Evolutionary conservation across 1,284 basidiomycete species (phyloP).

Genomic region (Meripilus lineatus): DNA sequence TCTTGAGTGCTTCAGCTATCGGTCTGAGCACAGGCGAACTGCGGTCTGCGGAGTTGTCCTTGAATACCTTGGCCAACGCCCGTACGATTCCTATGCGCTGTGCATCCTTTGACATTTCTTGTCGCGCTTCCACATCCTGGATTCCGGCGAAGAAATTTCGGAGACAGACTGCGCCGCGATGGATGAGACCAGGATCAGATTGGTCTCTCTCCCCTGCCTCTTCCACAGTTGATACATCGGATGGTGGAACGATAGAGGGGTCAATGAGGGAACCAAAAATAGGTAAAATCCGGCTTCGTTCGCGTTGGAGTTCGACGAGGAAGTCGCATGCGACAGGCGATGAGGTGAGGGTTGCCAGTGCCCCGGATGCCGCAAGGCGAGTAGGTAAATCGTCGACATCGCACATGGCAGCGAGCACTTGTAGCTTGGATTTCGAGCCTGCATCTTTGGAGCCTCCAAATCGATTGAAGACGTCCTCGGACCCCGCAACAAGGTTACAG

Average conservation of each 20-base stretch:
- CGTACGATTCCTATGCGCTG: conserved; percentile 43
- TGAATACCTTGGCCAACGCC: conserved; percentile 46
- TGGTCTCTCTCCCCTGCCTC: conserved; percentile 24
- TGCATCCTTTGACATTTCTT: conserved; percentile 43
- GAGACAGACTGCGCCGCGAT: conserved; percentile 71
- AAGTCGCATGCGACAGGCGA: conserved; percentile 55
- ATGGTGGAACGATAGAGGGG: conserved; percentile 34
- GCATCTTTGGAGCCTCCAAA: conserved; percentile 47
- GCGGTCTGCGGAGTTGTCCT: conserved; percentile 26
- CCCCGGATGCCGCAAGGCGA: conserved; percentile 80
- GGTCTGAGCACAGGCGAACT: conserved; percentile 34
- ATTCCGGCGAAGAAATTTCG: conserved; percentile 53
- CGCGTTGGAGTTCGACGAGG: conserved; percentile 59
- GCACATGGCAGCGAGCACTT: conserved; percentile 79
- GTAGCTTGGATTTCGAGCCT: conserved; percentile 59
- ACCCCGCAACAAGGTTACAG: conserved; percentile 85
- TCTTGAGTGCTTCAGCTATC: conserved; percentile 42
- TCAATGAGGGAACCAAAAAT: conserved; percentile 65
- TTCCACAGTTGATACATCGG: conserved; percentile 27
- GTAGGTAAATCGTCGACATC: conserved; percentile 83
- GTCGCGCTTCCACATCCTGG: conserved; percentile 31
- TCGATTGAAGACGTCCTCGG: conserved; percentile 67
- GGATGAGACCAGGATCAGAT: conserved; percentile 57
- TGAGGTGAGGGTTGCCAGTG: conserved; percentile 75
- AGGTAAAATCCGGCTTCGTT: conserved; percentile 53